Evolutionary conservation across 306 rosid species (phyloP).

Genomic region (Phaseolus lunatus): DNA sequence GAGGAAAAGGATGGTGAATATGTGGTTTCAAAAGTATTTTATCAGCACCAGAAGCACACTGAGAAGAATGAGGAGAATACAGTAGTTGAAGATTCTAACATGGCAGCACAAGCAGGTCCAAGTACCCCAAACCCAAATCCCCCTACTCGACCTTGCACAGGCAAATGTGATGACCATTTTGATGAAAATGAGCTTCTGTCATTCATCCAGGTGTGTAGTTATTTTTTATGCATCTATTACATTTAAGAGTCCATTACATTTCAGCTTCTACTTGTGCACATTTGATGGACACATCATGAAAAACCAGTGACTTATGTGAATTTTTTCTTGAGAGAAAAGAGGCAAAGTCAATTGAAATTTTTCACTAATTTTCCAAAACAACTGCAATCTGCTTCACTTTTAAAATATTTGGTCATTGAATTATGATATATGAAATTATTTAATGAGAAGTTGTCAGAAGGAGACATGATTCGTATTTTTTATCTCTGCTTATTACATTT

Average conservation of each 20-base stretch:
- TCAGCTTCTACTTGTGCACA: too few species aligned
- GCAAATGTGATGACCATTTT: slow-evolving; percentile 50
- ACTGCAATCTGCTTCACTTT: slow-evolving; percentile 29
- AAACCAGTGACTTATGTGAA: not conserved
- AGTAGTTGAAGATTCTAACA: slow-evolving; percentile 54
- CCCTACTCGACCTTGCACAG: slow-evolving; percentile 63
- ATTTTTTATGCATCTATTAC: not conserved
- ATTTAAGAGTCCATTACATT: too few species aligned
- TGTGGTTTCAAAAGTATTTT: slow-evolving; percentile 74
- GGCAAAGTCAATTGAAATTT: not conserved
- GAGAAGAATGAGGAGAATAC: slow-evolving; percentile 51
- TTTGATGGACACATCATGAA: too few species aligned
- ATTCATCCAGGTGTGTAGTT: slow-evolving; percentile 53
- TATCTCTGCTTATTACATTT: too few species aligned
- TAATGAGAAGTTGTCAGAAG: too few species aligned
- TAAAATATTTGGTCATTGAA: slow-evolving; percentile 16
- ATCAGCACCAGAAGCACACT: slow-evolving; percentile 62
- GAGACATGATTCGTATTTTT: too few species aligned
- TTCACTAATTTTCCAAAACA: not conserved
- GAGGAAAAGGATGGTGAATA: slow-evolving; percentile 78
- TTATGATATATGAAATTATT: too few species aligned
- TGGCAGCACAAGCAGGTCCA: slow-evolving; percentile 57
- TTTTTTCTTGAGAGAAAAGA: slow-evolving; percentile 2
- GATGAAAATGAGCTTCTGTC: slow-evolving; percentile 45
- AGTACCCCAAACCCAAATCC: slow-evolving; percentile 70